A percentile compares a stretch with the other conserved stretches of the same genome.
These are phyloP conservation scores for Tylopilus sp. DNA, from an alignment of 1,284 basidiomycete species.

Conservation along the genomic window DNA sequence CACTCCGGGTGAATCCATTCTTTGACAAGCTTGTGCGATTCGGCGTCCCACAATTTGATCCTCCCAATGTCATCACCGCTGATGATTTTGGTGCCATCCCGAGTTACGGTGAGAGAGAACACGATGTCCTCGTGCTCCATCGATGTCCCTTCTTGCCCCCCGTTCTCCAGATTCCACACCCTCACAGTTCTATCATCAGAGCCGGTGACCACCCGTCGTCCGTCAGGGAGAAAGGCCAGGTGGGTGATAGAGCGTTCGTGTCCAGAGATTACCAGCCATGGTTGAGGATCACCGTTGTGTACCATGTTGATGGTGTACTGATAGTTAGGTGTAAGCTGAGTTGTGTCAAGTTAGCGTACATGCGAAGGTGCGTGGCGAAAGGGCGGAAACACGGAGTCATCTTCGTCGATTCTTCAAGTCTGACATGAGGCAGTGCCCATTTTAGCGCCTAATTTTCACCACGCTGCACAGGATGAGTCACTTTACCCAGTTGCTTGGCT, in stretches of 20 bases:
- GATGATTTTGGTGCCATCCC: background rate
- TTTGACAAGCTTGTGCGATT: background rate
- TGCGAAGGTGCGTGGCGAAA: background rate
- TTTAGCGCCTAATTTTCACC: too few relatives aligned
- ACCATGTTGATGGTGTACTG: background rate
- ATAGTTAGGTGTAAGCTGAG: background rate
- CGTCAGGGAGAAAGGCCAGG: slow-evolving; percentile 3
- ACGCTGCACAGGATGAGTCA: too few relatives aligned
- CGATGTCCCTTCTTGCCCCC: background rate
- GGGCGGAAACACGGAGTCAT: too few relatives aligned
- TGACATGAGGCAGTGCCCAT: too few relatives aligned
- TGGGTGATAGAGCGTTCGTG: background rate
- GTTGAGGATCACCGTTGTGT: background rate
- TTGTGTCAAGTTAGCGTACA: background rate
- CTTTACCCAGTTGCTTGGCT: too few relatives aligned
- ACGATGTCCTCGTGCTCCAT: background rate
- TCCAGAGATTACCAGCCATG: background rate
- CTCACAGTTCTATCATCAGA: background rate
- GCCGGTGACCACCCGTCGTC: background rate
- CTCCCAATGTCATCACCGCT: background rate
- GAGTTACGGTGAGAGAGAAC: background rate
- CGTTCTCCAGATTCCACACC: background rate
- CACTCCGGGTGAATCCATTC: background rate
- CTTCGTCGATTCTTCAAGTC: too few relatives aligned
- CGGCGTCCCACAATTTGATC: background rate